Evolutionary conservation across 1,284 basidiomycete genomes (phyloP).

Genomic region (Austroboletus rostrupii): DNA sequence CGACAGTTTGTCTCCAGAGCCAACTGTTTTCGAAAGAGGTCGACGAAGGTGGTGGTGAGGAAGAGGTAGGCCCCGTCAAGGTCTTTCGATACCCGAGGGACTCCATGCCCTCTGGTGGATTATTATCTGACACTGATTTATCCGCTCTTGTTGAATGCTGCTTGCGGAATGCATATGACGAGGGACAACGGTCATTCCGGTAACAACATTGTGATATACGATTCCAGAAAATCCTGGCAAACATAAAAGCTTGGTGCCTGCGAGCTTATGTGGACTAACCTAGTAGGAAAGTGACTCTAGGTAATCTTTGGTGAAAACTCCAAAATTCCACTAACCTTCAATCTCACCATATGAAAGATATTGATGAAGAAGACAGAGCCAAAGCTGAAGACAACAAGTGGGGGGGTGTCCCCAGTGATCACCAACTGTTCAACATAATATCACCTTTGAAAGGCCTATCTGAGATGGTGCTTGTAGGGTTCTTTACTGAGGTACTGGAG

Average conservation of each 20-base stretch:
- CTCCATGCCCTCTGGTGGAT: conserved; percentile 62
- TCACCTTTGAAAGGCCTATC: no score
- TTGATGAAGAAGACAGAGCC: no score
- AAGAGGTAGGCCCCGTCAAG: conserved; percentile 59
- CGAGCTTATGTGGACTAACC: conserved; percentile 80
- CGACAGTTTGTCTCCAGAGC: conserved; percentile 63
- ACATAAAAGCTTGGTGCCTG: conserved; percentile 43
- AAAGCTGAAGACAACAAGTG: no score
- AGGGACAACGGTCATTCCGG: conserved; percentile 39
- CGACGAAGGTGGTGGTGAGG: conserved; percentile 46
- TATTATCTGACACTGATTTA: conserved; percentile 66
- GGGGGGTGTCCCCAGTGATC: no score
- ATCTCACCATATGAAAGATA: no score
- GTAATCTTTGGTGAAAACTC: conserved; percentile 37
- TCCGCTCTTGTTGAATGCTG: conserved; percentile 43
- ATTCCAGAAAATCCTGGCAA: conserved; percentile 41
- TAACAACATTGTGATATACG: conserved; percentile 43
- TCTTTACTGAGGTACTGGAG: no score
- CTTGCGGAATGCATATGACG: conserved; percentile 59
- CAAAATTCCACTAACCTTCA: no score
- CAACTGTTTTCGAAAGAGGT: conserved; percentile 39
- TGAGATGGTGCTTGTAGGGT: no score
- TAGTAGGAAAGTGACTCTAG: conserved; percentile 80
- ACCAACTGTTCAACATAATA: no score
- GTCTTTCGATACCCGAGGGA: conserved; percentile 75